Evolutionary conservation across 371 early-diverging fungal species (phyloP), one percentile per base, ranked within the genome.

Genomic region (Mycotypha africana): DNA sequence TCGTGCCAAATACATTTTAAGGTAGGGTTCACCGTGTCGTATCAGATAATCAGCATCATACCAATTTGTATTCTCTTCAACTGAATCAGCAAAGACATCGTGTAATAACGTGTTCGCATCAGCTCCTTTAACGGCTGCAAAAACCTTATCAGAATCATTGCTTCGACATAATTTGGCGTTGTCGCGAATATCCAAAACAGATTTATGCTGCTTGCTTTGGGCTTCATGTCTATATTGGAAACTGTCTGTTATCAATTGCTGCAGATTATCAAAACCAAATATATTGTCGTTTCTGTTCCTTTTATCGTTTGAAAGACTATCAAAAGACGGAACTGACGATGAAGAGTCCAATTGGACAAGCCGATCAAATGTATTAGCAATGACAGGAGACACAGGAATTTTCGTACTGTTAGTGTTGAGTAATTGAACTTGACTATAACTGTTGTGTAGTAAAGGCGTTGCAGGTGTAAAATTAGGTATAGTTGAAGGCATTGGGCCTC

Each of bases 11-110:
- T 74, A 80, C 14, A 74, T 61, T 8, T 76, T 73, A 30, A 84
- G 49, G 47, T 80, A 84, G 2, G 77, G 78, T 21, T 70, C 74
- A 1, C 81, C 81, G 34, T 84, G 82, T 23, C 76, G 54, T 30
- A 70, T 43, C 2, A 84, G 64, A 24, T 72, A 70, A 40, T 84
- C 82, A n/a, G 56, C 60, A 12, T 60, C 39, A 31, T 67, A 62
- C 3, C 62, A 52, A 16, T 61, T 58, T 24, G 58, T 51, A 14
- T 49, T 45, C 1, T 47, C 52, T 21, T 55, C 50, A 0, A 47
- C 52, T 1, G 74, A 62, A 23, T 76, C 69, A 0, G 74, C 53
- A 48, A 63, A 70, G 1, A 65, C 65, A 37, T 79, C 74, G 6
- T 78, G 67, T 25, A 83, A 47, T 2, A 79, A 65, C 10, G 74